Evolutionary conservation across 768 basidiomycete genomes (phyloP).

Genomic region (Boletus huronensis): DNA sequence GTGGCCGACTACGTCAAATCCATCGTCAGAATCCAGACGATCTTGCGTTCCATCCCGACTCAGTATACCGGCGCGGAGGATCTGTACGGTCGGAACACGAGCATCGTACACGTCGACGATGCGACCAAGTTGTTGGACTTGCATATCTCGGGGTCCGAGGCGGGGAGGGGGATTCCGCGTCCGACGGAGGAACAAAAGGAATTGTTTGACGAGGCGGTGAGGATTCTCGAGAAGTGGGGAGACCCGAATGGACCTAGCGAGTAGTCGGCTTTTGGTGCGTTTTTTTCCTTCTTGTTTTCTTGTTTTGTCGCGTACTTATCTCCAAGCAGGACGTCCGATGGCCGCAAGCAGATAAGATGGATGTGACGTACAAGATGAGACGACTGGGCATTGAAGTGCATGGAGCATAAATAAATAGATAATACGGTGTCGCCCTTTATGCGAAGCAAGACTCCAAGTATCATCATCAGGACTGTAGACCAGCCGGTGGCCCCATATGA

Average conservation of each 20-base stretch:
- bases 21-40: conserved; percentile 43
- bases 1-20: conserved; percentile 6
- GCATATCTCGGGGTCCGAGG: conserved; percentile 46
- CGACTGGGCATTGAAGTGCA: too few relatives aligned
- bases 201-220: conserved; percentile 68
- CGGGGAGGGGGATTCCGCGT: conserved; percentile 45
- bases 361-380: too few relatives aligned
- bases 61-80: conserved; percentile 56
- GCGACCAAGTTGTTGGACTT: not conserved
- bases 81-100: conserved; percentile 67
- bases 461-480: not conserved
- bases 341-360: too few relatives aligned
- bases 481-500: not conserved
- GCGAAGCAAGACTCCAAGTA: not conserved
- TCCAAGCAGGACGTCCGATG: too few relatives aligned
- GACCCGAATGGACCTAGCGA: not conserved
- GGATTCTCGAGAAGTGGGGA: conserved; percentile 54
- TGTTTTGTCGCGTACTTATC: too few relatives aligned
- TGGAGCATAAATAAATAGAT: not conserved
- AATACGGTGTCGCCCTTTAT: not conserved
- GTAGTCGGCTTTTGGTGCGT: not conserved
- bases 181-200: conserved; percentile 58
- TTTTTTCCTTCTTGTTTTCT: too few relatives aligned
- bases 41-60: conserved; percentile 48
- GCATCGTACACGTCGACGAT: conserved; percentile 51